A percentile compares a stretch with the other conserved stretches of the same genome.
phyloP scores from a whole-genome alignment of 768 basidiomycete species.

The Auriscalpium orientale region DNA sequence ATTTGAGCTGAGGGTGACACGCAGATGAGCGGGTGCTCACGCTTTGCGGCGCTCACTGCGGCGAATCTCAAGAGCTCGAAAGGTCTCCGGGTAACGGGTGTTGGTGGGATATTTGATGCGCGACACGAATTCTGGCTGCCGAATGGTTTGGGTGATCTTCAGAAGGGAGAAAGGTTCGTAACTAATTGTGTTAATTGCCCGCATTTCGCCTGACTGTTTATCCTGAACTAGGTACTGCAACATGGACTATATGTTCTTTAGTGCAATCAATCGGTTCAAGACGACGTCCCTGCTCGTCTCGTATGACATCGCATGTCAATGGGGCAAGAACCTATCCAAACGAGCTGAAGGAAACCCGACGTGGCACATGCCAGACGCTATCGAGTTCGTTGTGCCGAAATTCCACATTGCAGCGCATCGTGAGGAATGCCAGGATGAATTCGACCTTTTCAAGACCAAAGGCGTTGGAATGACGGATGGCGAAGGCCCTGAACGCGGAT shows the following conservation, averaged over 20 bases:
- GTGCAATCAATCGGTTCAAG: not conserved
- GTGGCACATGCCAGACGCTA: fast-evolving
- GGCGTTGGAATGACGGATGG: constrained; percentile 28
- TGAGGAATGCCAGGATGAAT: constrained; percentile 16
- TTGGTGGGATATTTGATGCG: not conserved
- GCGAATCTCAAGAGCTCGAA: not conserved
- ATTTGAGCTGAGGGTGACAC: too few relatives aligned
- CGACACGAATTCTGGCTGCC: not conserved
- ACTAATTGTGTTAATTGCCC: not conserved
- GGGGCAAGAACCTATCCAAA: not conserved
- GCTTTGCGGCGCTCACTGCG: not conserved
- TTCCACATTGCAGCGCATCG: constrained; percentile 24
- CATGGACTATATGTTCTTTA: not conserved
- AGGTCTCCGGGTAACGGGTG: not conserved
- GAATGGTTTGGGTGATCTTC: not conserved
- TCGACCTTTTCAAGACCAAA: constrained; percentile 16
- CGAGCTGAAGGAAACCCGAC: not conserved
- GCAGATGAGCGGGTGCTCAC: not conserved
- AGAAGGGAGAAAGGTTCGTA: not conserved
- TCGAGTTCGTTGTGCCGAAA: constrained; percentile 20
- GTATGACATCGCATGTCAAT: constrained; percentile 25
- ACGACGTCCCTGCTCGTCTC: not conserved
- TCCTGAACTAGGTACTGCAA: not conserved
- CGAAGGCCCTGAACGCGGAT: constrained; percentile 26
- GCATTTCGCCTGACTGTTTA: not conserved